Evolutionary conservation across 768 basidiomycete species (phyloP), one percentile per base, ranked within the genome.

Genomic region (Mycena crocata): DNA sequence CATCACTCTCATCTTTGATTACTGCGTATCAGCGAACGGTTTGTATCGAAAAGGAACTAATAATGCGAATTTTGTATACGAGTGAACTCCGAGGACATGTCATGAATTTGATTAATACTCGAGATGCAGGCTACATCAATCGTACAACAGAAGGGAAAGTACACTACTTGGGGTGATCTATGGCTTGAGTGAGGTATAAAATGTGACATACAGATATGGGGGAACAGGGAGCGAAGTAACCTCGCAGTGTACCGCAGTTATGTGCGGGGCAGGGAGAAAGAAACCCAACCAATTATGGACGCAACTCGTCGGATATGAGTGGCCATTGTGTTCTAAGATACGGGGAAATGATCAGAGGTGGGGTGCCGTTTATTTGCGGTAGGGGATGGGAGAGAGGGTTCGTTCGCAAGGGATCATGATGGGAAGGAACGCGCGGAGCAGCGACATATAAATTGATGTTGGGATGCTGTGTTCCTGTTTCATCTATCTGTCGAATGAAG

Each of bases 41-140:
- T 39, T 67, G 66, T 67, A 67, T 67, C 66, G 58, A 67, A 67
- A 66, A 61, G 65, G 65, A 66, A 61, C 58, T 59, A 66, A 52
- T 66, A 59, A 59, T 66, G 64, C 64, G 44, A 59, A 62, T 34
- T 58, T 46, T 67, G 61, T 67, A 67, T 57, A 67, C 32, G 55
- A 54, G 32, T 31, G 51, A 49, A 8, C 32, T 31, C 31, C 40
- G 14, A 26, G 39, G 32, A 34, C 37, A 54, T 49, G 34, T 39
- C 32, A 30, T 34, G 51, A 23, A 49, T 61, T 49, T 48, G 19
- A 54, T 60, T 61, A 60, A 59, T 32, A 48, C 39, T 49, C 28
- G 30, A 40, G 13, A 46, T 50, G 37, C 9, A 31, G 10, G 44
- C 21, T 49, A 14, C 26, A 17, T 8, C n/a, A 37, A 37, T 45